phyloP scores from a whole-genome alignment of 148 eudicot species.

The Amaranthus palmeri region DNA sequence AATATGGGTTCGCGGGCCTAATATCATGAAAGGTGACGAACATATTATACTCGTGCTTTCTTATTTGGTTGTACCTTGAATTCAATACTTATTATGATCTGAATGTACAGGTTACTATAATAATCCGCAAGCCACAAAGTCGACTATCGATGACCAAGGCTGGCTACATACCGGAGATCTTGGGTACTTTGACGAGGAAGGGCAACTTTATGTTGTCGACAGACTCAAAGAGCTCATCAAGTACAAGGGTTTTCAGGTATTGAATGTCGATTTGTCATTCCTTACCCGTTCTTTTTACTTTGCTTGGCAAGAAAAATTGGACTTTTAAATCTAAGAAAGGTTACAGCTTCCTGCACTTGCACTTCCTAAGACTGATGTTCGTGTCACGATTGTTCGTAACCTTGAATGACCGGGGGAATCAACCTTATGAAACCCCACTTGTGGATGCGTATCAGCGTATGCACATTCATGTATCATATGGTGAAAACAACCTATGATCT shows the following conservation, averaged over 20 bases:
- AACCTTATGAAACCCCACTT: neutral
- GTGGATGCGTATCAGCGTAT: neutral
- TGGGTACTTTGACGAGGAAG: conserved; percentile 76
- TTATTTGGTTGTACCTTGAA: neutral
- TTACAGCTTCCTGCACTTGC: no score
- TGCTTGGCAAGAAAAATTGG: neutral
- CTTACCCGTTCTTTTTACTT: neutral
- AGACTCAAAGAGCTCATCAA: conserved; percentile 83
- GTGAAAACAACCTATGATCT: neutral
- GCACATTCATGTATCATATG: neutral
- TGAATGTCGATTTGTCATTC: neutral
- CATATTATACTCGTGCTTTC: neutral
- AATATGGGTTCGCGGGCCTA: conserved; percentile 79
- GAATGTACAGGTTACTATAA: conserved; percentile 50
- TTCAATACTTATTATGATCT: neutral
- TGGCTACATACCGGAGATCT: conserved; percentile 90
- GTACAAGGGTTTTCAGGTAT: conserved; percentile 76
- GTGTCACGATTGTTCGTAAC: neutral
- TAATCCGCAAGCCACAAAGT: conserved; percentile 63
- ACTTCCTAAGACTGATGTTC: neutral
- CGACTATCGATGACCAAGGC: conserved; percentile 59
- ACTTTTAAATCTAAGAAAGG: no score
- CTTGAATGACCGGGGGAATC: neutral
- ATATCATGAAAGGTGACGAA: conserved; percentile 62
- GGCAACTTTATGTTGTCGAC: conserved; percentile 69